These are phyloP conservation scores for Candida tropicalis DNA, from an alignment of 1,139 yeast genomes.

Conservation along the genomic window DNA sequence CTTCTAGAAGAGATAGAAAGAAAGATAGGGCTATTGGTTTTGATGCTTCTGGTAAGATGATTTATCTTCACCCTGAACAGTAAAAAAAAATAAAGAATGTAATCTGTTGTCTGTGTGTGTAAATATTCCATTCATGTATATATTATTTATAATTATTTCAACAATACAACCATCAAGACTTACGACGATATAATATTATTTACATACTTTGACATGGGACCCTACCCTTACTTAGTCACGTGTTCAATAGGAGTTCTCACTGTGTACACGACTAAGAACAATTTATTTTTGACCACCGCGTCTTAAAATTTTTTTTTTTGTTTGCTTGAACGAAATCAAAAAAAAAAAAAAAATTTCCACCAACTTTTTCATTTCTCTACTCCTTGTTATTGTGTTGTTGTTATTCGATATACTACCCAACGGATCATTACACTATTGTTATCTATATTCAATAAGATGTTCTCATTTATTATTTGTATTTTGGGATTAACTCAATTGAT, in stretches of 20 bases:
- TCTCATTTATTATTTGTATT: conserved; percentile 21
- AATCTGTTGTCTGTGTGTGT: conserved; percentile 1
- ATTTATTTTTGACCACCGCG: conserved; percentile 5
- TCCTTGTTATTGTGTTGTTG: too few species aligned
- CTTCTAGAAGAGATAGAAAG: conserved; percentile 84
- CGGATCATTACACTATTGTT: too few species aligned
- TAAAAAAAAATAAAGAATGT: too few species aligned
- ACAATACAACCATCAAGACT: neutral
- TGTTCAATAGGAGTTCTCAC: neutral
- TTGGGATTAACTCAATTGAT: conserved; percentile 31
- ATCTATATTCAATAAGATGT: conserved; percentile 17
- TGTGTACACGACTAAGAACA: conserved; percentile 1
- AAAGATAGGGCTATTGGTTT: conserved; percentile 80
- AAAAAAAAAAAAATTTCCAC: conserved; percentile 1
- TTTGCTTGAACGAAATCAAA: neutral
- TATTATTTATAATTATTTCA: neutral
- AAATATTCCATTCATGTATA: conserved; percentile 6
- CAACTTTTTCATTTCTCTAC: neutral
- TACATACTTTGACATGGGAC: too few species aligned
- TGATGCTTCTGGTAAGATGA: conserved; percentile 69
- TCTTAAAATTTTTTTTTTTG: conserved; percentile 1
- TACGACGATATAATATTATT: too few species aligned
- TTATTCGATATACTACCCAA: too few species aligned
- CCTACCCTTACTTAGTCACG: too few species aligned
- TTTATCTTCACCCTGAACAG: conserved; percentile 26